Evolutionary conservation across 345 rosid genomes (phyloP).

Genomic region (Syzygium jambos): DNA sequence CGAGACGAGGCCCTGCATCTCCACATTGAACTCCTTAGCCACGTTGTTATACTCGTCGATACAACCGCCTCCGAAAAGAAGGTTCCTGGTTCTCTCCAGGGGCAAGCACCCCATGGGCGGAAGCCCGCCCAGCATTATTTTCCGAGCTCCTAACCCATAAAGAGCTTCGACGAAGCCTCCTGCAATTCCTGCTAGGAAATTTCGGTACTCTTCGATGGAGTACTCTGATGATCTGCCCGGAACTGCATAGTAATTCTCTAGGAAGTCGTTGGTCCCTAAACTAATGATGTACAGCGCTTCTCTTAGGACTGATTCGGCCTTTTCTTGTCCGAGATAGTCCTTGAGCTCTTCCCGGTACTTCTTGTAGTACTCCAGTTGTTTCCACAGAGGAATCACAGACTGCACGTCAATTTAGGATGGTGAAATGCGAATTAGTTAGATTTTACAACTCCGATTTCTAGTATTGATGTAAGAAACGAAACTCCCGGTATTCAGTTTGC

Average conservation of each 20-base stretch:
- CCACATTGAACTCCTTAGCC: constrained; percentile 50
- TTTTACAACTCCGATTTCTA: neutral
- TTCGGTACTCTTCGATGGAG: constrained; percentile 38
- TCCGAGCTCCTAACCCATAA: constrained; percentile 59
- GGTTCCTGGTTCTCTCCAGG: constrained; percentile 59
- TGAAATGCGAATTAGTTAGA: neutral
- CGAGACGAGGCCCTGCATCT: constrained; percentile 20
- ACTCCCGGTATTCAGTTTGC: neutral
- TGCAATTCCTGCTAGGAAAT: constrained; percentile 46
- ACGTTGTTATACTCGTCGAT: constrained; percentile 49
- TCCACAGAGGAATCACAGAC: constrained; percentile 84
- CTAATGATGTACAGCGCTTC: constrained; percentile 67
- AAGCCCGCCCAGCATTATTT: constrained; percentile 46
- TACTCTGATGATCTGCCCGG: constrained; percentile 30
- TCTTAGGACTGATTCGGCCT: constrained; percentile 34
- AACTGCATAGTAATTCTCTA: constrained; percentile 56
- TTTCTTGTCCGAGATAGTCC: constrained; percentile 35
- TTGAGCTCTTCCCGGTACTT: constrained; percentile 52
- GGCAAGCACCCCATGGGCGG: constrained; percentile 90
- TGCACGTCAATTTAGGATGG: constrained; percentile 4
- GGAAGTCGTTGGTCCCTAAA: constrained; percentile 83
- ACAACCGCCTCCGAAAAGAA: constrained; percentile 35
- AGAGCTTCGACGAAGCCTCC: constrained; percentile 43
- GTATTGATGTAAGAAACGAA: neutral
- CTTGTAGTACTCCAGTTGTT: constrained; percentile 66